Base-by-base conservation (phyloP, 805 yeast genomes). In the Wickerhamomyces rabaulensis region DNA sequence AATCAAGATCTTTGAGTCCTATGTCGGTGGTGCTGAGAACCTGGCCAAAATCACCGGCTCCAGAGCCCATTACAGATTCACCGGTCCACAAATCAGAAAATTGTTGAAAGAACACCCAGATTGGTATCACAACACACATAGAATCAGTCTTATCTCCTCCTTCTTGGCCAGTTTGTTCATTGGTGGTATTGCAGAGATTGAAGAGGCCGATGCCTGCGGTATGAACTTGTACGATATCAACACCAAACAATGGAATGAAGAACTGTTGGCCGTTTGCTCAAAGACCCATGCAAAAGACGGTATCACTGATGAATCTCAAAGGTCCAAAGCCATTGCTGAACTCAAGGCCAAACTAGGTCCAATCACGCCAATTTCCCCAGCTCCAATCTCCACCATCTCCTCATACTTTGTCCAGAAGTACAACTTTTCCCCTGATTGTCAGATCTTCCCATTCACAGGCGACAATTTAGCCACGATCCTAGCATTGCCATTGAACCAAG, bases 51-150 rank as follows among this genome's bases (percentile, higher is more conserved):
- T 83, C 21, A 84, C 96, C 0, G 97, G 97, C 2, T 86, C 95
- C 3, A 78, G 83, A 56, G 95, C 95, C 2, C 96, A 90, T 65
- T 85, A 84, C 58, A 71, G 97, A 50, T 90, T 90, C 61, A 89
- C 96, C 0, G 97, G 97, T 0, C 80, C 92, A n/a, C 97, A 90
- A 67, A 88, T 90, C 44, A 70, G 92, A 53, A 87, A 87, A 57
- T 66, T 89, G 40, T 78, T 78, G 3, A 71, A 79, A 43, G 63
- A 67, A 1, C 71, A 75, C 39, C 78, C 80, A 0, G 71, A 72
- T 2, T 64, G 67, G 4, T 90, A 86, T 64, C 60, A 62, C 8
- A 61, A 73, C 2, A 86, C 96, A 1, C 58, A 61, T 17, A 67
- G 84, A 46, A 85, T 91, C 35, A 76, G 90, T 0, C 67, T 91